phyloP scores from a whole-genome alignment of 2,329 filamentous ascomycete species.

The Fusarium mundagurra region DNA sequence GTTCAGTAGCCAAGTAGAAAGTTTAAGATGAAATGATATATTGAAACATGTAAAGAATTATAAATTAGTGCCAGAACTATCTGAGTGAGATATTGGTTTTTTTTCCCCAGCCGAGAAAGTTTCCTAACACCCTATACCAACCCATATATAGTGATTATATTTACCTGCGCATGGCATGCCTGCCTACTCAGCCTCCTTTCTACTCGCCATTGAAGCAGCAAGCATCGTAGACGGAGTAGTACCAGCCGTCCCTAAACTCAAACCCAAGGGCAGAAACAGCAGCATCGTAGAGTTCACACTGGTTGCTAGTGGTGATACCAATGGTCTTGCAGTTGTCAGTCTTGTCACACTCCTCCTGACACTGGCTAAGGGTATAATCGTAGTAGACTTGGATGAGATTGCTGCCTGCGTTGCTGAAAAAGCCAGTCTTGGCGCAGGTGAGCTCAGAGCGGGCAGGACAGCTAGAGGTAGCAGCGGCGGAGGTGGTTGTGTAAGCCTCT shows the following conservation, averaged over 20 bases:
- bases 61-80: neutral
- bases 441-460: conserved; percentile 11
- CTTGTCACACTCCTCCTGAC: conserved; percentile 6
- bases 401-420: neutral
- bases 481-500: conserved; percentile 13
- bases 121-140: neutral
- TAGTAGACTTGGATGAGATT: neutral
- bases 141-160: conserved; percentile 1
- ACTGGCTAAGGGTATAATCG: neutral
- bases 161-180: neutral
- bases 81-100: neutral
- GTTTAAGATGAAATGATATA: conserved; percentile 16
- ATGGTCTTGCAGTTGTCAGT: conserved; percentile 13
- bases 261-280: conserved; percentile 6
- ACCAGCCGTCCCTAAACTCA: neutral
- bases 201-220: conserved; percentile 23
- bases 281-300: conserved; percentile 31
- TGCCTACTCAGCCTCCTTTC: neutral
- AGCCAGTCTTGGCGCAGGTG: conserved; percentile 15
- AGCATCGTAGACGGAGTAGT: conserved; percentile 18
- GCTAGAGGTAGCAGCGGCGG: neutral
- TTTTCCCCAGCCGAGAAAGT: neutral
- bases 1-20: neutral
- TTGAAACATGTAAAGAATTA: conserved; percentile 2
- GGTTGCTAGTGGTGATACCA: conserved; percentile 8